Conservation (phyloP, 306 rosid genomes). For the Clitoria ternatea region DNA sequence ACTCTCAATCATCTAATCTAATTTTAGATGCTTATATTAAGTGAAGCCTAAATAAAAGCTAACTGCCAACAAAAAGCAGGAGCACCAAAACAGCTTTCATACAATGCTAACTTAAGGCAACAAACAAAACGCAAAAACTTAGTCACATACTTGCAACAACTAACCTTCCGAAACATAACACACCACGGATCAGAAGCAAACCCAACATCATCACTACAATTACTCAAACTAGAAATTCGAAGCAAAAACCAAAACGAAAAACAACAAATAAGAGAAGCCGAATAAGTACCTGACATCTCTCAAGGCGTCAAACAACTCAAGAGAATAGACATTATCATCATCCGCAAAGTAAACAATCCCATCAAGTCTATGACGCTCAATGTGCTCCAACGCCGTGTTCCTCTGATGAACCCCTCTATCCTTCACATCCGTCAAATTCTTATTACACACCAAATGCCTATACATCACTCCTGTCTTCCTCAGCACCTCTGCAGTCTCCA, state of each 20-base stretch:
- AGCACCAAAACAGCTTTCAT: not conserved
- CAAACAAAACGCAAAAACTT: slow-evolving; percentile 2
- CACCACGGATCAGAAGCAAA: slow-evolving; percentile 3
- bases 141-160: not conserved
- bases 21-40: not conserved
- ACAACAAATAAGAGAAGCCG: not conserved
- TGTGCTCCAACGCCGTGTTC: slow-evolving; percentile 90
- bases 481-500: slow-evolving; percentile 87
- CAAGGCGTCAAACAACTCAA: slow-evolving; percentile 71
- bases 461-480: slow-evolving; percentile 94
- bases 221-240: not conserved
- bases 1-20: not conserved
- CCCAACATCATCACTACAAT: slow-evolving; percentile 5
- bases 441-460: slow-evolving; percentile 76
- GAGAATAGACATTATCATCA: slow-evolving; percentile 83
- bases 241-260: not conserved
- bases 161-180: not conserved
- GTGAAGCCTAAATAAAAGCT: not conserved
- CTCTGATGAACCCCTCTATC: slow-evolving; percentile 97
- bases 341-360: slow-evolving; percentile 95
- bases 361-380: slow-evolving; percentile 78
- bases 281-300: slow-evolving; percentile 63
- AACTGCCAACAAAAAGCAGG: not conserved
- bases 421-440: slow-evolving; percentile 59
- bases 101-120: not conserved